Evolutionary conservation across 2,329 filamentous ascomycete species (phyloP), one percentile per base, ranked within the genome.

Genomic region (Botrytis deweyae): DNA sequence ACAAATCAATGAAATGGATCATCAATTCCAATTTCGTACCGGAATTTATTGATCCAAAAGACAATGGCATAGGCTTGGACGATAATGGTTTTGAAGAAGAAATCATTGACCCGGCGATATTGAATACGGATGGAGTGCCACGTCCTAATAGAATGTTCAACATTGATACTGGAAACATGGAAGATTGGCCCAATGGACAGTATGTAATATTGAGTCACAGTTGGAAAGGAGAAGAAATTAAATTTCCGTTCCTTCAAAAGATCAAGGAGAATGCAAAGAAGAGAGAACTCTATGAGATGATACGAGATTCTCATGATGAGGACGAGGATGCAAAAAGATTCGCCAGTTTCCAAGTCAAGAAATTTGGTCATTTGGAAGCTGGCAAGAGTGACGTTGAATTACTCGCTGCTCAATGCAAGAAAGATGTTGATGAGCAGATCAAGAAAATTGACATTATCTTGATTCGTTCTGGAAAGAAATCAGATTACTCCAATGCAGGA

Each of bases 171-270:
- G 77, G 76, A 18, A 79, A 81, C 52, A 73, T 82, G 55, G 78
- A 81, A 4, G 75, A 78, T 52, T 78, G 76, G 52, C 78, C 77
- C 3, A 75, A 75, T 44, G 80, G 79, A 36, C 80, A 82, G 55
- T 83, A 82, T 72, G 81, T 81, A 40, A 82, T 83, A 72, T 75
- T 82, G 2, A 82, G 81, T 4, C 81, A 82, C 63, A 80, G 80
- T 49, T 83, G 81, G 81, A 82, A 82, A 75, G 81, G 80, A 4
- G 65, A 70, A 14, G 82, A 82, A 70, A 75, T 82, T 18, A 77
- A 76, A 29, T 79, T 79, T 36, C 72, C 75, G n/a, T 80, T 80
- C 73, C 77, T 82, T 72, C 73, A 61, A 4, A 75, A 78, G 33
- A 58, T 73, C 9, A 75, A 72, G 55, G 64, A 74, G n/a, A 64